These are phyloP conservation scores for Mycena olivaceomarginata DNA, from an alignment of 768 basidiomycete genomes.

Conservation along the genomic window DNA sequence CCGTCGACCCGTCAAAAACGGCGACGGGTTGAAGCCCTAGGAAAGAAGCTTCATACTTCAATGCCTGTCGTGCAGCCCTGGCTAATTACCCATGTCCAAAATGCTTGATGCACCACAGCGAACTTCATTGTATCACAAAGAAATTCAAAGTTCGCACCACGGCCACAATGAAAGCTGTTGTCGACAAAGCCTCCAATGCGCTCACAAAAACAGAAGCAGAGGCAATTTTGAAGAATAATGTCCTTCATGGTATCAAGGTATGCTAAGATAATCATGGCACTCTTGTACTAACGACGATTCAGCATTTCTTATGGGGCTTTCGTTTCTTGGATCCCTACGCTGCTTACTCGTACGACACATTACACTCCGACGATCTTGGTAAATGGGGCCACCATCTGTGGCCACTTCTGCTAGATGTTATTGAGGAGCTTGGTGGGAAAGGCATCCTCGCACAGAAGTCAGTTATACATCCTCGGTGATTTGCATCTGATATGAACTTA, in stretches of 20 bases:
- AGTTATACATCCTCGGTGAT: no score
- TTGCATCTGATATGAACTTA: no score
- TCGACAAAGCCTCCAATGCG: not conserved
- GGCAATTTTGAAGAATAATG: not conserved
- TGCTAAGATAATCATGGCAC: not conserved
- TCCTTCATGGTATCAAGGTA: slow-evolving; percentile 9
- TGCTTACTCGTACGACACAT: no score
- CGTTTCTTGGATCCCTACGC: slow-evolving; percentile 11
- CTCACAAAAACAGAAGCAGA: not conserved
- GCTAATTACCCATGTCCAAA: not conserved
- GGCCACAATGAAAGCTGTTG: slow-evolving; percentile 9
- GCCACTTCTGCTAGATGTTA: no score
- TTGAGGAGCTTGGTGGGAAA: no score
- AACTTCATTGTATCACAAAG: not conserved
- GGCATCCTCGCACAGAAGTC: no score
- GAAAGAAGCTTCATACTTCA: not conserved
- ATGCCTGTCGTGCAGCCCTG: not conserved
- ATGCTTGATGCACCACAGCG: not conserved
- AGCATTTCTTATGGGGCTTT: slow-evolving; percentile 9
- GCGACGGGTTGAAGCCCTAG: no score
- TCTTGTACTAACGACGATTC: not conserved
- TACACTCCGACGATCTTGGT: no score
- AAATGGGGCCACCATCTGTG: no score
- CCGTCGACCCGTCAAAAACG: no score
- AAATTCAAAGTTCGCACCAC: slow-evolving; percentile 4